These are phyloP conservation scores for Aspergillus glaucus DNA, from an alignment of 2,329 filamentous ascomycete genomes.

Conservation along the genomic window DNA sequence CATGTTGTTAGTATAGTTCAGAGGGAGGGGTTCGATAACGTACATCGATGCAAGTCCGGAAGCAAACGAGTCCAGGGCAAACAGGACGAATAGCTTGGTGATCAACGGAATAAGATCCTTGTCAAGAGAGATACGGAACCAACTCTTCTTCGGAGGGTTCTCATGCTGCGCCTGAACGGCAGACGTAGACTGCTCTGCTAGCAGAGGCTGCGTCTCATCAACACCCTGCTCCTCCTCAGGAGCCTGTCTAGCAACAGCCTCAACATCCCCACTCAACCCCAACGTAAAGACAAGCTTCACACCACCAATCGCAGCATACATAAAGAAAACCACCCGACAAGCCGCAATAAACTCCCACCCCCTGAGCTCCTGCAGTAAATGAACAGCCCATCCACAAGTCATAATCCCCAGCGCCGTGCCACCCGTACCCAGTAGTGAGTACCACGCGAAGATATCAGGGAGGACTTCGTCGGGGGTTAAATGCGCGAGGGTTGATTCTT, in stretches of 20 bases:
- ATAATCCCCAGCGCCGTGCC: slow-evolving; percentile 58
- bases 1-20: slow-evolving; percentile 11
- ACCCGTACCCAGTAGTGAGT: slow-evolving; percentile 48
- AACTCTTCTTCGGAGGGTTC: slow-evolving; percentile 19
- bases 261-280: slow-evolving; percentile 44
- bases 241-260: slow-evolving; percentile 29
- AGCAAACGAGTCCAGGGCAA: slow-evolving; percentile 63
- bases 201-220: slow-evolving; percentile 33
- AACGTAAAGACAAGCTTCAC: slow-evolving; percentile 52
- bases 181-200: slow-evolving; percentile 11
- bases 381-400: slow-evolving; percentile 54
- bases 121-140: slow-evolving; percentile 54
- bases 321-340: slow-evolving; percentile 53
- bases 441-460: slow-evolving; percentile 62
- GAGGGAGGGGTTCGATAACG: slow-evolving; percentile 30
- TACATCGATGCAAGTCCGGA: slow-evolving; percentile 62
- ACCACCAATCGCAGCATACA: slow-evolving; percentile 52
- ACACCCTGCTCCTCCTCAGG: slow-evolving; percentile 8
- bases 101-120: slow-evolving; percentile 33
- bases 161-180: background rate
- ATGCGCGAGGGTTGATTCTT: slow-evolving; percentile 59
- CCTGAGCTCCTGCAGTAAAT: slow-evolving; percentile 39
- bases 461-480: slow-evolving; percentile 51
- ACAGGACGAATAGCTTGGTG: slow-evolving; percentile 56
- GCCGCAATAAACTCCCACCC: slow-evolving; percentile 43